Base-by-base conservation (phyloP, 495 filamentous ascomycete genomes). In the Pyrenopolyporus hunteri region DNA sequence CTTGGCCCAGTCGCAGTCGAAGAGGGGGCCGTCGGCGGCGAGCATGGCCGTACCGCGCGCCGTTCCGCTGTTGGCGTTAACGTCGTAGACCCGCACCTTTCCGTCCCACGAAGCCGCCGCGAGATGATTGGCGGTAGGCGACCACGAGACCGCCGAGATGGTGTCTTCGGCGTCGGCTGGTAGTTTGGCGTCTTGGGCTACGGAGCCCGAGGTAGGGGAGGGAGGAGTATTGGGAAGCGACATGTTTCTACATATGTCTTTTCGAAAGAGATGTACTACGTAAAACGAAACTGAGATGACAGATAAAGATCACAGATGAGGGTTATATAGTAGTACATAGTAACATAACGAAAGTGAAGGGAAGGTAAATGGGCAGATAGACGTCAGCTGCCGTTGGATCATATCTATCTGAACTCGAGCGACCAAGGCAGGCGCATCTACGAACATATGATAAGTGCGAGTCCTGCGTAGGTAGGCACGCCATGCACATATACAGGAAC, bases 51-150 rank as follows among this genome's bases (percentile, higher is more conserved):
- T 91, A 33, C 88, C 87, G 71, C 87, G 77, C 64, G 85, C 89
- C 55, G 85, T 80, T 10, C 89, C 88, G 53, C 84, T 82, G 20
- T 76, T 74, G 62, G 87, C 82, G 22, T 20, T 31, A 73, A 96
- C 87, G 67, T 95, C 89, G 76, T 95, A 97, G 64, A 96, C 89
- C 61, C 90, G 88, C 53, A 93, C 89, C 67, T 91, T 93, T 74
- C 91, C 92, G 74, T 97, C 92, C 92, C 92, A 97, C 40, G 89
- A 93, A 25, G 91, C 79, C 17, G 93, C 89, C 7, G 92, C 91
- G 1, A 97, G 55, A 49, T 77, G 66, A 48, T 57, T 53, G n/a
- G 69, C 67, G 43, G 61, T 67, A 25, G 89, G 85, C 42, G 89
- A 92, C 76, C 93, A 96, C 14, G 80, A 80, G 55, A 97, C 73